phyloP scores from a whole-genome alignment of 345 rosid genomes.

The Sisymbrium altissimum region DNA sequence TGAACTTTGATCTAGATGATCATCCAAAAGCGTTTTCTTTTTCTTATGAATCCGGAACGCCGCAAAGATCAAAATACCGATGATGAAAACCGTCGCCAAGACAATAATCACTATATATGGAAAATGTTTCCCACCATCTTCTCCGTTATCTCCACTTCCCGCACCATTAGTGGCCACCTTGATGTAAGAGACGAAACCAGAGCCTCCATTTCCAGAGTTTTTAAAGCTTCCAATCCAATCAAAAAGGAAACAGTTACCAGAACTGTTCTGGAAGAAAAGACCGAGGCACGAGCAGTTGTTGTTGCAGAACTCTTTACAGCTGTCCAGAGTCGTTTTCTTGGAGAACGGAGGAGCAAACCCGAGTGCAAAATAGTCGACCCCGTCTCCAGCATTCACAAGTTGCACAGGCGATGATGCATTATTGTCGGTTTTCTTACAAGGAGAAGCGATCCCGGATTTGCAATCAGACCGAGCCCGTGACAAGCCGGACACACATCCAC shows the following conservation, averaged over 20 bases:
- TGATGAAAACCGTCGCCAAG: slow-evolving; percentile 46
- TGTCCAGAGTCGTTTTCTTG: slow-evolving; percentile 45
- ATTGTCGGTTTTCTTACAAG: slow-evolving; percentile 42
- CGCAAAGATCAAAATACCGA: slow-evolving; percentile 45
- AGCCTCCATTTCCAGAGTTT: slow-evolving; percentile 26
- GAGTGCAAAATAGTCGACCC: slow-evolving; percentile 64
- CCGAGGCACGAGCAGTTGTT: slow-evolving; percentile 77
- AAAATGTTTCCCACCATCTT: slow-evolving; percentile 40
- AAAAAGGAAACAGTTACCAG: slow-evolving; percentile 74
- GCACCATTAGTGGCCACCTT: slow-evolving; percentile 44
- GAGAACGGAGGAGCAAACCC: slow-evolving; percentile 50
- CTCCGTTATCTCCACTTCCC: slow-evolving; percentile 23
- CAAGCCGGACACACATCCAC: slow-evolving; percentile 64
- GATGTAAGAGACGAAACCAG: slow-evolving; percentile 52
- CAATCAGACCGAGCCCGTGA: slow-evolving; percentile 36
- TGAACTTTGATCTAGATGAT: slow-evolving; percentile 40
- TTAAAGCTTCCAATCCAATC: slow-evolving; percentile 66
- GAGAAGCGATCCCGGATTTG: slow-evolving; percentile 47
- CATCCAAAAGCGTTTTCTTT: slow-evolving; percentile 39
- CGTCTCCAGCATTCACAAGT: slow-evolving; percentile 54
- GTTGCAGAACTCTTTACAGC: slow-evolving; percentile 65
- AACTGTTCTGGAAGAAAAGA: slow-evolving; percentile 60
- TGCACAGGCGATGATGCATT: slow-evolving; percentile 32
- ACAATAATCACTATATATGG: slow-evolving; percentile 53
- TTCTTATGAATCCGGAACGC: slow-evolving; percentile 46